phyloP scores from a whole-genome alignment of 139 green algal genomes.

The Yamagishiella unicocca region DNA sequence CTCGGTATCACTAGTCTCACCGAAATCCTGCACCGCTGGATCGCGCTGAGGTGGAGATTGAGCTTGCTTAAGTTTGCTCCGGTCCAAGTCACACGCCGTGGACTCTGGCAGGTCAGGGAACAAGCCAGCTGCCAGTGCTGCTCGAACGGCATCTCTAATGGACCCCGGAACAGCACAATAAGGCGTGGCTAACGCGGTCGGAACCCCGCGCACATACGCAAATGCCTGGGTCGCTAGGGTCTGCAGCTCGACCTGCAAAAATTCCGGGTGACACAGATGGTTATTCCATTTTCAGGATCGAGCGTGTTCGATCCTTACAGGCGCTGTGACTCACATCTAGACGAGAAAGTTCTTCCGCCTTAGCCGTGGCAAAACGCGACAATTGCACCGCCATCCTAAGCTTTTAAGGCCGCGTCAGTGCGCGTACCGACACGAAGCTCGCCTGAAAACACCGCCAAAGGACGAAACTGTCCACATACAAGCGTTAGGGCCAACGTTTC shows the following conservation, averaged over 20 bases:
- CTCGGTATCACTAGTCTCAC: background rate
- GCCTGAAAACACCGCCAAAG: no score
- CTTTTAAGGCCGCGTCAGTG: no score
- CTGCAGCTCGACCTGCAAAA: constrained; percentile 13
- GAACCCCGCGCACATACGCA: background rate
- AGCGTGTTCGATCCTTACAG: no score
- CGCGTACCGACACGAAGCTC: no score
- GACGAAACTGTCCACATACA: no score
- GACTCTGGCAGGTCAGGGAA: background rate
- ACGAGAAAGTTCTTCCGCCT: constrained; percentile 10
- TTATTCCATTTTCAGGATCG: no score
- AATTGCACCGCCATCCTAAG: background rate
- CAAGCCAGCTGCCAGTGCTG: background rate
- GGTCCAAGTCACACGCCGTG: no score
- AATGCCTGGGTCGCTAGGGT: background rate
- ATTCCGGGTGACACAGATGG: no score
- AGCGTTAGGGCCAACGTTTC: no score
- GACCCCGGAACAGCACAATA: background rate
- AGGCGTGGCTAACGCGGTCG: background rate
- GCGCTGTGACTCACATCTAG: background rate
- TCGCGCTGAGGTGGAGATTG: background rate
- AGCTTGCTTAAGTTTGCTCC: background rate
- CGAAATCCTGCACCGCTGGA: background rate
- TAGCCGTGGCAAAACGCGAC: background rate
- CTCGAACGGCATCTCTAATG: constrained; percentile 4